A percentile compares a stretch with the other conserved stretches of the same genome.
These are phyloP conservation scores for Phoma herbarum DNA, from an alignment of 2,329 filamentous ascomycete genomes.

Conservation along the genomic window DNA sequence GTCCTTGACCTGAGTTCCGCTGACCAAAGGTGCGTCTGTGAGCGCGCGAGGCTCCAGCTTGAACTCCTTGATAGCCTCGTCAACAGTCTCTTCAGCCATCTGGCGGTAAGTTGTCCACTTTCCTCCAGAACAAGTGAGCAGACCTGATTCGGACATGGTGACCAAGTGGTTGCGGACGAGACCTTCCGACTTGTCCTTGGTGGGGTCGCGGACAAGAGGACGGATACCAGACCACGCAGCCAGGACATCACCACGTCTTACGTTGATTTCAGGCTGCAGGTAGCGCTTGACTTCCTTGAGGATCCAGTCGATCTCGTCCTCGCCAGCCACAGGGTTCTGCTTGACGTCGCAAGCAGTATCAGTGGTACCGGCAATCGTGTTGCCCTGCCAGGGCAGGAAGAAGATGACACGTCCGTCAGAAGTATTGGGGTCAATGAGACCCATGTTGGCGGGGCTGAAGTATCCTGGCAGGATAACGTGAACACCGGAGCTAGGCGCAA, in stretches of 20 bases:
- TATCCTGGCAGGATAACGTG: conserved; percentile 89
- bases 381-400: conserved; percentile 93
- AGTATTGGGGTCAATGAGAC: conserved; percentile 83
- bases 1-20: conserved; percentile 76
- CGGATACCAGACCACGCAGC: conserved; percentile 90
- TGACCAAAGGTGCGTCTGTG: conserved; percentile 70
- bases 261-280: conserved; percentile 82
- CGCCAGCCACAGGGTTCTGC: conserved; percentile 77
- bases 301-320: conserved; percentile 90
- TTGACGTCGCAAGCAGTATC: conserved; percentile 79
- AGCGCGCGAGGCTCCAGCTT: conserved; percentile 67
- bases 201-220: conserved; percentile 85
- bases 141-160: conserved; percentile 78
- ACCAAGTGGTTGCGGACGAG: conserved; percentile 88
- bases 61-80: conserved; percentile 78
- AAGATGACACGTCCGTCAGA: conserved; percentile 91
- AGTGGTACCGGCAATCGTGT: conserved; percentile 89
- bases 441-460: conserved; percentile 86
- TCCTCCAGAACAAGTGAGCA: conserved; percentile 85
- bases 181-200: conserved; percentile 84
- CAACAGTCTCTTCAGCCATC: conserved; percentile 90
- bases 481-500: conserved; percentile 84
- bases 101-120: conserved; percentile 95
- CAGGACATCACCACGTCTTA: conserved; percentile 85
- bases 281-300: conserved; percentile 83